Conservation (phyloP, 176 grass and related monocot genomes). For the Rhynchospora pubera region DNA sequence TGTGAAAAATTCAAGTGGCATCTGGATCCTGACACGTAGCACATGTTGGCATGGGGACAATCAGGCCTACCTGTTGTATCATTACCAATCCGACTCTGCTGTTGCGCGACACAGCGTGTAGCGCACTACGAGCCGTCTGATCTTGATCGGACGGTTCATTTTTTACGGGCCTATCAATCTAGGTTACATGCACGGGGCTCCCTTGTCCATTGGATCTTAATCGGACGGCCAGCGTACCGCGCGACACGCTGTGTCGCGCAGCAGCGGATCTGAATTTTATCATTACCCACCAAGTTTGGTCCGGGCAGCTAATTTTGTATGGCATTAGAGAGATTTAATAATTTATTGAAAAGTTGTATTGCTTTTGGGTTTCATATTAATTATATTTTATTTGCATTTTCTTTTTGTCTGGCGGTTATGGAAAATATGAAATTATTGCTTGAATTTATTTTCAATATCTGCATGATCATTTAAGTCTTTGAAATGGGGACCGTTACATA, state of each 20-base stretch:
- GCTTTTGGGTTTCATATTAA: not conserved
- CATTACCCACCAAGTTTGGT: not conserved
- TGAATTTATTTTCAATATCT: not conserved
- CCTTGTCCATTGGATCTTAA: too few species aligned
- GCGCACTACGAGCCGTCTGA: too few species aligned
- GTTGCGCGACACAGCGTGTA: too few species aligned
- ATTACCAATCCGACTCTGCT: too few species aligned
- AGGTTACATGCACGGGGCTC: too few species aligned
- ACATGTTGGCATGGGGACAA: not conserved
- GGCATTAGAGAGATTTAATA: not conserved
- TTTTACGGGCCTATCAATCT: too few species aligned
- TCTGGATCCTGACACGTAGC: not conserved
- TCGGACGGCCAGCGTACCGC: too few species aligned
- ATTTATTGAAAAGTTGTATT: not conserved
- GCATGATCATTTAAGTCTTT: not conserved
- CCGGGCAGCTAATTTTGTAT: not conserved
- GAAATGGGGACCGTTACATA: not conserved
- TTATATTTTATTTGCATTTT: not conserved
- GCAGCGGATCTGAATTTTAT: too few species aligned
- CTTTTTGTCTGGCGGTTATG: not conserved
- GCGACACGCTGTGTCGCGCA: too few species aligned
- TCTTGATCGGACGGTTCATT: too few species aligned
- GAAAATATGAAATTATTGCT: not conserved
- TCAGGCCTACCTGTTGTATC: not conserved
- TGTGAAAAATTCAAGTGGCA: not conserved